Percentiles rank a stretch among this genome's conserved stretches.
These are phyloP conservation scores for Coffea humblotiana DNA, from an alignment of 305 asterid genomes.

Conservation along the genomic window DNA sequence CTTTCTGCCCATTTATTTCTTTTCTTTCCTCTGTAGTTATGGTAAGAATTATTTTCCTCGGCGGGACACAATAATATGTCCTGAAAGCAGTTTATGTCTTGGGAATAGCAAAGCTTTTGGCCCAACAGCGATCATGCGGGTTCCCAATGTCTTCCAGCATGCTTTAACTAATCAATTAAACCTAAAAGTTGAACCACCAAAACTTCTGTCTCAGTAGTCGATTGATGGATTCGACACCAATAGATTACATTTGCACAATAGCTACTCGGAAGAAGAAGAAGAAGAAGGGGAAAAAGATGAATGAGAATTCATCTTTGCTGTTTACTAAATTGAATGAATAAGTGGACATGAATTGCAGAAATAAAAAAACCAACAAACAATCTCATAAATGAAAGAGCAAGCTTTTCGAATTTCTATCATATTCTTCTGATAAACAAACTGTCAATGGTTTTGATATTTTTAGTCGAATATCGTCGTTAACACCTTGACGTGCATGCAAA, in stretches of 20 bases:
- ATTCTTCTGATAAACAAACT: background rate
- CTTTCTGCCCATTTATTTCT: slow-evolving; percentile 61
- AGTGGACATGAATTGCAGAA: background rate
- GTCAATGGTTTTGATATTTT: background rate
- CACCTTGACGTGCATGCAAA: background rate
- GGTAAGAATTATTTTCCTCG: slow-evolving; percentile 33
- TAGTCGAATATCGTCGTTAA: background rate
- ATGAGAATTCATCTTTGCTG: background rate
- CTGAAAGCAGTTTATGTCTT: slow-evolving; percentile 32
- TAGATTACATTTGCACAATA: background rate
- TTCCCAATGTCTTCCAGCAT: slow-evolving; percentile 12
- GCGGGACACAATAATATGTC: slow-evolving; percentile 27
- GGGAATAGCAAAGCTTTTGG: slow-evolving; percentile 46
- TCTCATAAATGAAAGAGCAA: background rate
- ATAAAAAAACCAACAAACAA: background rate
- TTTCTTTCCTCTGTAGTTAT: slow-evolving; percentile 29
- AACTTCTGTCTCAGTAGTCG: background rate
- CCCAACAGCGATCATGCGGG: slow-evolving; percentile 52
- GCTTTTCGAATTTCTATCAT: background rate
- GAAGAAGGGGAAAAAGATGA: no score
- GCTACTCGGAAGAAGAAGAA: background rate
- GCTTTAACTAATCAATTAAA: slow-evolving; percentile 2
- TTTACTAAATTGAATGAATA: no score
- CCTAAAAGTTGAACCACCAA: slow-evolving; percentile 11
- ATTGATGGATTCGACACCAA: background rate